Evolutionary conservation across 495 filamentous ascomycete species (phyloP).

Genomic region (Annulohypoxylon stygium): DNA sequence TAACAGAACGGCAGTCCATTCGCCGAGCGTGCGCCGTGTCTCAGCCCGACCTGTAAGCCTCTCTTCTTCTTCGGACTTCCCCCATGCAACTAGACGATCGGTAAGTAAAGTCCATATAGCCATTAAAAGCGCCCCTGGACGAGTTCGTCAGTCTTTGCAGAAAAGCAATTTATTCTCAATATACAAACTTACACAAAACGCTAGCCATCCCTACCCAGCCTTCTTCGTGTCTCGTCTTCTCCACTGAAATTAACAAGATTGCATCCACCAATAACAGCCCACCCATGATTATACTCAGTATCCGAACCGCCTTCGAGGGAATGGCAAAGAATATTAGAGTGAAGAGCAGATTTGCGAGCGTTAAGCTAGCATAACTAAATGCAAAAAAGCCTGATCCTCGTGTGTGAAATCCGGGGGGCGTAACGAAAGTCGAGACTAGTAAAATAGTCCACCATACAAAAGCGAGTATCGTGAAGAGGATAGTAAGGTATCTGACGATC

Average conservation of each 20-base stretch:
- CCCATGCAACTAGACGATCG: constrained; percentile 83
- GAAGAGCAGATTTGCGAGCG: constrained; percentile 77
- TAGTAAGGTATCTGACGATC: constrained; percentile 76
- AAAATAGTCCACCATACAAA: constrained; percentile 93
- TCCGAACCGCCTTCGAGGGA: constrained; percentile 80
- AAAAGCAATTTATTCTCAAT: not conserved
- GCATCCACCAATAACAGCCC: constrained; percentile 82
- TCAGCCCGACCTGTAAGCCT: constrained; percentile 91
- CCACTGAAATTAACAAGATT: constrained; percentile 80
- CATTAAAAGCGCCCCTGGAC: constrained; percentile 63
- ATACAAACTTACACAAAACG: constrained; percentile 75
- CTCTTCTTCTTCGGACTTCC: constrained; percentile 92
- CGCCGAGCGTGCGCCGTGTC: constrained; percentile 79
- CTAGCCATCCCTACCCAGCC: constrained; percentile 89
- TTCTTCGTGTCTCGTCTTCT: constrained; percentile 82
- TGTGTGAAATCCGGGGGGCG: constrained; percentile 83
- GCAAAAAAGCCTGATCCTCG: constrained; percentile 92
- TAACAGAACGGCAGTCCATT: constrained; percentile 88
- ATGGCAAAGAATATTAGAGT: constrained; percentile 88
- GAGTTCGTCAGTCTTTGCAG: constrained; percentile 62
- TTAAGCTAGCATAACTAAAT: constrained; percentile 82
- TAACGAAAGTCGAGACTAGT: constrained; percentile 87
- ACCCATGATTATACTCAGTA: constrained; percentile 74
- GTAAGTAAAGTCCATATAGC: constrained; percentile 57
- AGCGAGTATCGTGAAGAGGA: constrained; percentile 76